These are phyloP conservation scores for Daucus carota DNA, from an alignment of 129 eudicot genomes.

Conservation along the genomic window DH1_v3.0 NC_030386.2:19569501-19570000, in stretches of 20 bases:
- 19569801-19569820: background rate
- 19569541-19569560: constrained; percentile 13
- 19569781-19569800: background rate
- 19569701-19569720: constrained; percentile 14
- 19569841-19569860: constrained; percentile 6
- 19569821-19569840: constrained; percentile 6
- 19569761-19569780: background rate
- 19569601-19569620: constrained; percentile 27
- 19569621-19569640: no score
- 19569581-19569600: constrained; percentile 23
- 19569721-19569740: constrained; percentile 18
- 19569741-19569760: constrained; percentile 5
- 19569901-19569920: background rate
- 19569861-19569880: constrained; percentile 4
- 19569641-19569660: no score
- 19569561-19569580: constrained; percentile 16
- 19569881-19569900: constrained; percentile 19
- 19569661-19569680: constrained; percentile 6
- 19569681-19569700: constrained; percentile 16
- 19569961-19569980: background rate
- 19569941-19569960: background rate
- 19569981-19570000: background rate
- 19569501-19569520: no score
- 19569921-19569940: background rate
- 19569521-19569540: background rate